Base-by-base conservation (phyloP, 352 stramenopile genomes). In the Globisporangium echinulatum region DNA sequence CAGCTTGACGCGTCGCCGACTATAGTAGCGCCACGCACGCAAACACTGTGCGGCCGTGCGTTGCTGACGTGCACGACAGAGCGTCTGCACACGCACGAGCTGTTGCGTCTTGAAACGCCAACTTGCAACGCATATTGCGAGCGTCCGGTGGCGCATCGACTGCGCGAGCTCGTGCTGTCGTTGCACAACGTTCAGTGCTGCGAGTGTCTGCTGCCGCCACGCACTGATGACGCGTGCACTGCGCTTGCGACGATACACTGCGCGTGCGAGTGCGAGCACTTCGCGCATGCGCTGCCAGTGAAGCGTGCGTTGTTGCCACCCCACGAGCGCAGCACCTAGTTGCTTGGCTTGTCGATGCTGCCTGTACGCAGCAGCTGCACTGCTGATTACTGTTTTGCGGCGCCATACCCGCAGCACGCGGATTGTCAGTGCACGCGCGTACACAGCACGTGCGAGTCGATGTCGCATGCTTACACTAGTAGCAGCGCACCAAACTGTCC, bases 201-300 rank as follows among this genome's bases (percentile, higher is more conserved):
- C 36, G 10, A 25, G 38, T 3, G 25, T 46, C n/a, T 19, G 59
- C 11, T 48, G 54, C 17, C 43, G 25, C 72, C 69, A 80, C 25
- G 33, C 46, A 40, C 37, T 49, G 33, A 80, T 36, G 1, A 72
- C 44, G 48, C 56, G 62, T 37, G 49, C 63, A 9, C 62, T 64
- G 1, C 56, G 38, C 36, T 68, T 77, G 4, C 63, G 58, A 5
- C 64, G 38, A 44, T 66, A 67, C 1, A 72, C 48, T n/a, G 17
- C 54, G 43, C 62, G 36, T 9, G 67, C 61, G 19, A 80, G 17
- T 4, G 63, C 52, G 50, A 54, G 56, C 46, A 74, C 56, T 7
- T 58, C 62, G 7, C 39, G 37, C 36, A 69, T 33, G 25, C 68
- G 73, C 68, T 61, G 72, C 62, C 59, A 74, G 50, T 72, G 58